Percentiles rank a stretch among this genome's conserved stretches.
Conservation (phyloP, 2,329 filamentous ascomycete species). For the Ascochyta viciae-villosae region DNA sequence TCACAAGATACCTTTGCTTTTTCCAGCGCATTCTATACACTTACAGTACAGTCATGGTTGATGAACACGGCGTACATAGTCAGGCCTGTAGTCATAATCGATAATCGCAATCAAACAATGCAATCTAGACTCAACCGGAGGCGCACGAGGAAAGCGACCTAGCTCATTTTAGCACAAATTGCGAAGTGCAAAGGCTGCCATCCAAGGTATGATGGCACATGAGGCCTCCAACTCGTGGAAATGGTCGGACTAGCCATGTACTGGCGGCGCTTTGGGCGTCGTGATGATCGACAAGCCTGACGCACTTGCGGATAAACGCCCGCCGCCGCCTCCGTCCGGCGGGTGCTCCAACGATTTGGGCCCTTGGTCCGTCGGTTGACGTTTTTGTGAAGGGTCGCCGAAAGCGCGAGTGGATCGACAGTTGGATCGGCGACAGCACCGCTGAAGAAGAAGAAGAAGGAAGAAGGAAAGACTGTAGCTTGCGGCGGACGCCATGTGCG, state of each 20-base stretch:
- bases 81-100: conserved; percentile 10
- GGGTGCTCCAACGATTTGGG: conserved; percentile 17
- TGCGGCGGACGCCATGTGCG: no score
- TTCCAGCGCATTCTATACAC: conserved; percentile 2
- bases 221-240: conserved; percentile 9
- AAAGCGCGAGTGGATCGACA: neutral
- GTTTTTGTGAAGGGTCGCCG: neutral
- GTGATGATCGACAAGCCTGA: conserved; percentile 8
- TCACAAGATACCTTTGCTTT: conserved; percentile 35
- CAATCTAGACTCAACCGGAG: neutral
- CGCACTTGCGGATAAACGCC: conserved; percentile 12
- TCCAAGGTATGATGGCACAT: neutral
- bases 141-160: neutral
- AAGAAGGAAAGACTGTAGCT: neutral
- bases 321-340: conserved; percentile 1
- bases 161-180: conserved; percentile 1
- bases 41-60: conserved; percentile 18
- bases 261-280: conserved; percentile 1
- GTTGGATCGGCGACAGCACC: neutral
- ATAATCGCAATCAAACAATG: conserved; percentile 5
- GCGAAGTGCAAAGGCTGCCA: neutral
- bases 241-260: neutral
- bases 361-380: conserved; percentile 4
- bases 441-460: no score
- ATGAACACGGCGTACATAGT: conserved; percentile 14